Evolutionary conservation across 148 eudicot species (phyloP).

Genomic region (Fagopyrum esculentum): DNA sequence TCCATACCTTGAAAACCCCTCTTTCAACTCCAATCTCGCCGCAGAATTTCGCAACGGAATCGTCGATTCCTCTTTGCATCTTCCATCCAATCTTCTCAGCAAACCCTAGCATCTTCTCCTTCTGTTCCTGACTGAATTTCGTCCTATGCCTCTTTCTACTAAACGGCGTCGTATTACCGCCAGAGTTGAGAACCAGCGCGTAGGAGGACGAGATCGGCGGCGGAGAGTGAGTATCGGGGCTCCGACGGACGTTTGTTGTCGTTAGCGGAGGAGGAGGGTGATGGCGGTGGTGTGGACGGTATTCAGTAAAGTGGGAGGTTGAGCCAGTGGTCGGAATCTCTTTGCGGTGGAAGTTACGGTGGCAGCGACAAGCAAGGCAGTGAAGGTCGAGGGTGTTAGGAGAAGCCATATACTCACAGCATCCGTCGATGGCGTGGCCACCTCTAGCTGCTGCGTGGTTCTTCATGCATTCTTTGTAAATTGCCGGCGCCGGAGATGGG

Average conservation of each 20-base stretch:
- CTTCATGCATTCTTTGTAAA: slow-evolving; percentile 11
- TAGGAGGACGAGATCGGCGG: slow-evolving; percentile 11
- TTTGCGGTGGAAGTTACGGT: slow-evolving; percentile 14
- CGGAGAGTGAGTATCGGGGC: slow-evolving; percentile 2
- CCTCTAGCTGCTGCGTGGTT: slow-evolving; percentile 13
- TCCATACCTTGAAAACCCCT: slow-evolving; percentile 14
- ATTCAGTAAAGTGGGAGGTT: not conserved
- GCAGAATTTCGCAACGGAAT: not conserved
- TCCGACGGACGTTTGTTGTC: not conserved
- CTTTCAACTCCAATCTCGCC: slow-evolving; percentile 11
- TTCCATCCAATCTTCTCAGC: slow-evolving; percentile 14
- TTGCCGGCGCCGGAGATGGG: not conserved
- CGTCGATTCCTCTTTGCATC: slow-evolving; percentile 10
- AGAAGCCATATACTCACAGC: slow-evolving; percentile 8
- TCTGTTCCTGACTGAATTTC: slow-evolving; percentile 10
- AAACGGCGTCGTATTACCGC: not conserved
- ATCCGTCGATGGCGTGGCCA: slow-evolving; percentile 12
- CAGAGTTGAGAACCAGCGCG: not conserved
- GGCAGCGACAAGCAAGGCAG: slow-evolving; percentile 10
- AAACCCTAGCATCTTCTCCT: slow-evolving; percentile 11
- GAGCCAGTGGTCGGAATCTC: not conserved
- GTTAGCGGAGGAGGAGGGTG: slow-evolving; percentile 3
- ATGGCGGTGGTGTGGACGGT: slow-evolving; percentile 4
- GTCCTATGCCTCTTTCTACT: slow-evolving; percentile 5
- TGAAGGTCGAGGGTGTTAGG: not conserved